A percentile compares a stretch with the other conserved stretches of the same genome.
These are phyloP conservation scores for Penicillium olsonii DNA, from an alignment of 2,329 filamentous ascomycete genomes.

Conservation along the genomic window DNA sequence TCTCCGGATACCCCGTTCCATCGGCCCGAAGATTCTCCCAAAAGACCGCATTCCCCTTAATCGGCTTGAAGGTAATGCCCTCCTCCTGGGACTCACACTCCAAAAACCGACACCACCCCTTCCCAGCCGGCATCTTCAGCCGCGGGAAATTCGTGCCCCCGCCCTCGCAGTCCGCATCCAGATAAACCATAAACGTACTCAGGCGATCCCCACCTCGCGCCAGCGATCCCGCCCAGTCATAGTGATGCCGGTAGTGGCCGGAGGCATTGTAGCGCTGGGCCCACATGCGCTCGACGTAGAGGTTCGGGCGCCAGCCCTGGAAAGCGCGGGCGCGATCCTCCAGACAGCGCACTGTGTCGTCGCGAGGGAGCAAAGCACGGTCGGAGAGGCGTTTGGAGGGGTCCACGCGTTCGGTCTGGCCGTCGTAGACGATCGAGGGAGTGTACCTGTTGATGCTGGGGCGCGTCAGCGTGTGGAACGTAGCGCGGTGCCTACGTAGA, in stretches of 20 bases:
- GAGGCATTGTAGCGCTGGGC: slow-evolving; percentile 60
- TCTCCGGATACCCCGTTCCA: slow-evolving; percentile 59
- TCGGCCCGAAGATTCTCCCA: slow-evolving; percentile 62
- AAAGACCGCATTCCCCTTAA: slow-evolving; percentile 61
- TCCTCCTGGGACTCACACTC: slow-evolving; percentile 50
- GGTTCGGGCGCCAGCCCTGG: slow-evolving; percentile 61
- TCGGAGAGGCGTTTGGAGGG: slow-evolving; percentile 55
- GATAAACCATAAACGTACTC: slow-evolving; percentile 65
- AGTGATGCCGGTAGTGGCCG: slow-evolving; percentile 62
- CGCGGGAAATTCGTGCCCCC: slow-evolving; percentile 64
- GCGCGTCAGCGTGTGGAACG: neutral
- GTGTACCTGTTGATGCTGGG: slow-evolving; percentile 50
- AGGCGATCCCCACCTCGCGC: slow-evolving; percentile 46
- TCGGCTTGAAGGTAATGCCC: slow-evolving; percentile 59
- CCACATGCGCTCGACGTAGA: slow-evolving; percentile 63
- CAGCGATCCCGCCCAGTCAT: slow-evolving; percentile 56
- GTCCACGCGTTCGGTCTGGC: slow-evolving; percentile 50
- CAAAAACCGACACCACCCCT: slow-evolving; percentile 59
- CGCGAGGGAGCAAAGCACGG: slow-evolving; percentile 49
- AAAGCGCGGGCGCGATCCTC: slow-evolving; percentile 59
- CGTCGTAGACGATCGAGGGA: slow-evolving; percentile 57
- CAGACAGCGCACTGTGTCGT: slow-evolving; percentile 57
- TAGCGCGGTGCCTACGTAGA: neutral
- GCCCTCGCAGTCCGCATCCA: slow-evolving; percentile 54
- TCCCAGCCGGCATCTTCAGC: slow-evolving; percentile 45